Conservation (phyloP, 805 yeast species). For the Scheffersomyces ergatensis region DNA sequence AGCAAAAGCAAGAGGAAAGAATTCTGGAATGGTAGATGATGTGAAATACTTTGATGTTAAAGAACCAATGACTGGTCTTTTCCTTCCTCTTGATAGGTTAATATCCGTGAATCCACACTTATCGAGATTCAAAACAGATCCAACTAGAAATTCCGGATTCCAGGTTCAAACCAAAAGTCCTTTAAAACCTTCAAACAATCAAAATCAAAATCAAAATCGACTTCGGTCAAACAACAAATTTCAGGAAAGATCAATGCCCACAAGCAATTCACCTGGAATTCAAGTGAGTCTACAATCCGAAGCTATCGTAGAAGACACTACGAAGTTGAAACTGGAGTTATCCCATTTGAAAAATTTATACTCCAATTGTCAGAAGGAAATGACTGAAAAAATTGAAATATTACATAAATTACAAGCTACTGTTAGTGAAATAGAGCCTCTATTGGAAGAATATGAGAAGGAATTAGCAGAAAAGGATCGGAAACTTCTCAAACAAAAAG, state of each 20-base stretch:
- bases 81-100: slow-evolving; percentile 56
- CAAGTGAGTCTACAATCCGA: neutral
- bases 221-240: neutral
- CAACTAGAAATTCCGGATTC: neutral
- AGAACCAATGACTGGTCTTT: slow-evolving; percentile 69
- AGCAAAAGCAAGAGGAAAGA: slow-evolving; percentile 67
- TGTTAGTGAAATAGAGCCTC: slow-evolving; percentile 47
- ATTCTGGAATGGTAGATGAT: slow-evolving; percentile 81
- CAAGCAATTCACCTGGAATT: neutral
- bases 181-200: neutral
- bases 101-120: slow-evolving; percentile 27
- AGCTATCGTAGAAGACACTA: neutral
- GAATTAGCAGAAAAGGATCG: slow-evolving; percentile 44
- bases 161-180: neutral
- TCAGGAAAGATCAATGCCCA: neutral
- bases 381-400: slow-evolving; percentile 44
- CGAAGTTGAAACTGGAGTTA: neutral
- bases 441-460: slow-evolving; percentile 26
- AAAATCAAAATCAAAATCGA: neutral
- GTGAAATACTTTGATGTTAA: slow-evolving; percentile 63
- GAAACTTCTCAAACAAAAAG: slow-evolving; percentile 30
- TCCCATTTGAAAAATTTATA: slow-evolving; percentile 19
- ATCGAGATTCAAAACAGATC: neutral
- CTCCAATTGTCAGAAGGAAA: slow-evolving; percentile 21
- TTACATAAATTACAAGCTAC: slow-evolving; percentile 48